Base-by-base conservation (phyloP, 495 filamentous ascomycete species). In the Pseudomonodictys pantanalensis region DNA sequence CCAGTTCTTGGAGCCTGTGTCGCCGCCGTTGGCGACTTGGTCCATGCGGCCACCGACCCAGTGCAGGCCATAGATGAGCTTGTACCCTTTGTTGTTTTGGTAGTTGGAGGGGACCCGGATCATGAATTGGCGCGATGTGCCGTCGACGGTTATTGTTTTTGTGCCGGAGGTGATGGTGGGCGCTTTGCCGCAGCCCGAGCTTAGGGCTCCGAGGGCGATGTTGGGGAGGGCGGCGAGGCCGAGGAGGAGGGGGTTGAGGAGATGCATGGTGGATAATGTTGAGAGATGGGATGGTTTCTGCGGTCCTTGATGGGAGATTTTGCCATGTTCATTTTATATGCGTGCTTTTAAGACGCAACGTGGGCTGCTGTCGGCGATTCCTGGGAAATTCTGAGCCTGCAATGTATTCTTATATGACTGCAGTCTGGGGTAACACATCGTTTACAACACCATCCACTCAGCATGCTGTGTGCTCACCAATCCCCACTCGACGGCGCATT, bases 11-110 rank as follows among this genome's bases (percentile, higher is more conserved):
- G 32, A 20, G 42, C 32, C 32, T 7, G 32, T 35, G 32, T 35
- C 32, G 32, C 73, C 23, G 22, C 57, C 49, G 28, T 54, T 70
- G 28, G 55, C 66, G 22, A 71, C 69, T 35, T 72, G 66, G 58
- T 71, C 67, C 41, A 69, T 69, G 22, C 66, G 74, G 18, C 75
- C 77, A 15, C 71, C 68, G 3, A 74, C 69, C 46, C 67, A 71
- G 64, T 79, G 76, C 7, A 75, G 63, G 2, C 70, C 71, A 58
- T 74, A 71, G 60, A 79, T 68, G 2, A 79, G 67, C 1, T 69
- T 64, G 56, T 79, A 73, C 1, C 65, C 62, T n/a, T 72, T 64
- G 60, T 47, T 71, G 10, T 68, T 55, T 62, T 76, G 65, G 67
- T 79, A 79, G 65, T 71, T 64, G 5, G 70, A 56, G 4, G 77